Evolutionary conservation across 148 eudicot genomes (phyloP), one percentile per base, ranked within the genome.

Genomic region (Rhododendron williamsianum): DNA sequence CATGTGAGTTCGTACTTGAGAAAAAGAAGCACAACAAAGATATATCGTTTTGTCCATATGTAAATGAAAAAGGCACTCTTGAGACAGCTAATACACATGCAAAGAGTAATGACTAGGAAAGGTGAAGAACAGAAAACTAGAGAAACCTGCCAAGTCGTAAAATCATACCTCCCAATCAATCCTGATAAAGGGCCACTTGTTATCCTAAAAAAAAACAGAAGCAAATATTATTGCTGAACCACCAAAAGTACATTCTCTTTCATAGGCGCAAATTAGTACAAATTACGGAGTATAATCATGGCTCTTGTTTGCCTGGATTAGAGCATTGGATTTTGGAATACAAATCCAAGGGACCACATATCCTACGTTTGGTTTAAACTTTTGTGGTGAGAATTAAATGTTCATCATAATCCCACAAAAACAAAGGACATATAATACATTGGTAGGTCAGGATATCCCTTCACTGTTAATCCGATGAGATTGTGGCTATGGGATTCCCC

Each of bases 111-210:
- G 80, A 74, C 46, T 71, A 72, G 9, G 58, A 69, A 84, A 18
- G 77, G 3, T 35, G 60, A 81, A 43, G 23, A 51, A 72, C 52
- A 46, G 76, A 81, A 58, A 82, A 35, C 6, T 72, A 83, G 71
- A 77, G n/a, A 52, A n/a, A 23, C 65, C 25, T 18, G 33, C 10
- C 45, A 79, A 0, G 18, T 19, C 3, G 0, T 25, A 65, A 33
- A 43, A 6, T 16, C 77, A 54, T 45, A 97, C 99, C 99, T 97
- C 87, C 99, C 99, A 71, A 97, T 97, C 36, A 97, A 81, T 92
- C 99, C 99, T 74, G 99, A 96, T 72, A 97, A 90, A 67, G 99
- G 98, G 87, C 99, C 98, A 89, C 93, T 94, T 86, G 98, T 93
- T 83, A 97, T 97, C 94, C 99, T 97, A 90, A 83, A 90, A 87